Evolutionary conservation across 371 early-diverging fungal genomes (phyloP).

Genomic region (Mucor circinelloides): DNA sequence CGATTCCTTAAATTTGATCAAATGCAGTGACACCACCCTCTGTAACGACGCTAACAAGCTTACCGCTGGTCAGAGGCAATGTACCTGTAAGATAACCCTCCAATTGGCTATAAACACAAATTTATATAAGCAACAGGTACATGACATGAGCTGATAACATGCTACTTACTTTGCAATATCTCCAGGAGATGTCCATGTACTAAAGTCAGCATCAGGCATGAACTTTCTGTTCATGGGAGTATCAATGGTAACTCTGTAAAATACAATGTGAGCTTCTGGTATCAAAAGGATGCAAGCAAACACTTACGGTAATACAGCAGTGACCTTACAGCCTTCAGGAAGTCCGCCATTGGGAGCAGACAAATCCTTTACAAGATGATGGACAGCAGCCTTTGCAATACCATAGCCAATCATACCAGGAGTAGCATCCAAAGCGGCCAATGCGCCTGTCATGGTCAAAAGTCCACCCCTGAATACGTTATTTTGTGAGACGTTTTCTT

Average conservation of each 20-base stretch:
- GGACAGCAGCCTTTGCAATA: constrained; percentile 92
- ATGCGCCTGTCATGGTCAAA: constrained; percentile 83
- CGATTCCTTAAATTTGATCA: constrained; percentile 33
- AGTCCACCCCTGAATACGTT: constrained; percentile 68
- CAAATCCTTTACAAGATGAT: constrained; percentile 84
- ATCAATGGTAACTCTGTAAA: constrained; percentile 78
- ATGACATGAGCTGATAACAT: background rate
- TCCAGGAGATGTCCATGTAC: constrained; percentile 88
- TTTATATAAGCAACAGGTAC: background rate
- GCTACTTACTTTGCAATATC: constrained; percentile 69
- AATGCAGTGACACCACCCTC: constrained; percentile 56
- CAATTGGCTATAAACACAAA: constrained; percentile 43
- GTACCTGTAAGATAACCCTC: constrained; percentile 53
- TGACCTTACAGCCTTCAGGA: constrained; percentile 69
- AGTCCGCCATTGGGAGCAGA: constrained; percentile 79
- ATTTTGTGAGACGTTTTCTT: background rate
- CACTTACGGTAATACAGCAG: constrained; percentile 82
- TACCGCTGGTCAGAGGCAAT: constrained; percentile 54
- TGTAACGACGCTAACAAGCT: constrained; percentile 56
- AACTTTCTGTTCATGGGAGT: constrained; percentile 91
- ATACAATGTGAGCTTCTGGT: background rate
- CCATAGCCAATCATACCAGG: constrained; percentile 95
- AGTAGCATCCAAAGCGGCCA: constrained; percentile 76
- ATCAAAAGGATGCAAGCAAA: background rate
- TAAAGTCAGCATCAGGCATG: constrained; percentile 87